Evolutionary conservation across 2,329 filamentous ascomycete species (phyloP).

Genomic region (Rhynchosporium secalis): DNA sequence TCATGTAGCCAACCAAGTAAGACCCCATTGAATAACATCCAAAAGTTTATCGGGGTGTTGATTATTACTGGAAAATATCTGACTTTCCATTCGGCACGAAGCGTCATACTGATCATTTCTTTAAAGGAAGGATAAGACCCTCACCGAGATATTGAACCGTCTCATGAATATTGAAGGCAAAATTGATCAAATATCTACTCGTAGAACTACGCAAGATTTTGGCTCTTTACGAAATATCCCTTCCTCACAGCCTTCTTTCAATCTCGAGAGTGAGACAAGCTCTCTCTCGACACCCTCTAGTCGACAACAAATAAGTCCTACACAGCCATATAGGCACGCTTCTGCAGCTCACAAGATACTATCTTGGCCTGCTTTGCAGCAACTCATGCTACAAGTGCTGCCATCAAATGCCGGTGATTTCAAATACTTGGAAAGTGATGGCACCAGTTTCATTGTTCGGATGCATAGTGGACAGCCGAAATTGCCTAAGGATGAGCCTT

Average conservation of each 20-base stretch:
- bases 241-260: slow-evolving; percentile 32
- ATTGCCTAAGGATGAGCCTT: slow-evolving; percentile 33
- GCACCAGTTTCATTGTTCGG: slow-evolving; percentile 41
- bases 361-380: slow-evolving; percentile 49
- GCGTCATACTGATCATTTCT: slow-evolving; percentile 25
- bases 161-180: slow-evolving; percentile 56
- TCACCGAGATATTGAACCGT: slow-evolving; percentile 59
- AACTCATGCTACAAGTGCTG: slow-evolving; percentile 42
- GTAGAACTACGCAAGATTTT: slow-evolving; percentile 22
- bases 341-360: slow-evolving; percentile 53
- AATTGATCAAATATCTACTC: slow-evolving; percentile 47
- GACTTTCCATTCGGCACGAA: slow-evolving; percentile 3
- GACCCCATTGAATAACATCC: slow-evolving; percentile 29
- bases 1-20: slow-evolving; percentile 59
- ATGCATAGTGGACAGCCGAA: slow-evolving; percentile 32
- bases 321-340: slow-evolving; percentile 34
- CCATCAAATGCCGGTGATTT: slow-evolving; percentile 40
- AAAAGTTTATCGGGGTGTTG: not conserved
- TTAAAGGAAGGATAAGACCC: slow-evolving; percentile 60
- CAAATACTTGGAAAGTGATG: slow-evolving; percentile 43
- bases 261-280: slow-evolving; percentile 25
- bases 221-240: slow-evolving; percentile 33
- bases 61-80: slow-evolving; percentile 10
- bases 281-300: slow-evolving; percentile 31
- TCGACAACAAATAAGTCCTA: slow-evolving; percentile 26